Base-by-base conservation (phyloP, 1,284 basidiomycete species). In the Rhodotorula sp. region DNA sequence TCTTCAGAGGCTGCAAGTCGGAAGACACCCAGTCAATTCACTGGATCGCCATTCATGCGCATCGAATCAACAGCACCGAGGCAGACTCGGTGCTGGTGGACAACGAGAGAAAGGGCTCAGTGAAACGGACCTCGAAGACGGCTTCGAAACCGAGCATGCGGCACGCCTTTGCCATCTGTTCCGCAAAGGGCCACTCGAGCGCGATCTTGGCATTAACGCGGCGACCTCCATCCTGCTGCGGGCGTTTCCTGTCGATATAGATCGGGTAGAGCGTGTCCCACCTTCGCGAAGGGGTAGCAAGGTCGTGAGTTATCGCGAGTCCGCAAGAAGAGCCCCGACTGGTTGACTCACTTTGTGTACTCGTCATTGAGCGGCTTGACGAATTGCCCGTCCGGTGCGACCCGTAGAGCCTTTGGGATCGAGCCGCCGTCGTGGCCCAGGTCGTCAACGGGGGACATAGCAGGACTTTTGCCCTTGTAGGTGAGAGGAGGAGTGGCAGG, bases 201-300 rank as follows among this genome's bases (percentile, higher is more conserved):
- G 90, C 86, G 80, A 91, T 89, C 68, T 87, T 85, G 65, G 93
- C 87, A 29, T 89, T 83, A 47, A 98, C 88, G 65, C 94, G 87
- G 54, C 96, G 88, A 76, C 91, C 88, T 23, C 93, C 92, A 15
- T 87, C 89, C 14, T 88, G 87, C 80, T 91, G 91, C 4, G 92
- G 89, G 18, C 90, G 89, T 82, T 97, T 97, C 59, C 94, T 93
- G 81, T 99, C 96, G 75, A 98, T 89, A 83, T 98, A 98, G 79
- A 97, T 91, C 5, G 96, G 96, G 81, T 99, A 99, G 79, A 98
- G 56, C 58, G 67, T 71, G 43, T 70, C 67, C 73, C 73, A 76
- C 12, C 75, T 67, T 10, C 49, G 12, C 6, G 14, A 3, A 21
- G 16, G 56, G 26, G 39, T 16, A 5, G 3, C 21, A 12, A 0